Base-by-base conservation (phyloP, 768 basidiomycete genomes). In the Terana coerulea region DNA sequence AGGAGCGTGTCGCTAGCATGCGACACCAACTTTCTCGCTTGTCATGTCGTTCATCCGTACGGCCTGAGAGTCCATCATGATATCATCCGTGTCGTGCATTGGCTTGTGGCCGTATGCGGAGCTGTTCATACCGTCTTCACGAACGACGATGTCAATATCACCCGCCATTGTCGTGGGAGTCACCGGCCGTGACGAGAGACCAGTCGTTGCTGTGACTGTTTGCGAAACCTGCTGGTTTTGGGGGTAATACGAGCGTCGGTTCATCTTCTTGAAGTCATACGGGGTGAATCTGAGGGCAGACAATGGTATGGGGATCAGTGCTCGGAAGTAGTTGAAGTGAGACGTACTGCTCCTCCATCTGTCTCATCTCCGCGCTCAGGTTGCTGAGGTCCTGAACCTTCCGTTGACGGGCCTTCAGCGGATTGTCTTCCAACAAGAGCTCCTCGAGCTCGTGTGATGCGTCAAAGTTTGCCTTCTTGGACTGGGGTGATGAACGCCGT, bases 401-500 rank as follows among this genome's bases (percentile, higher is more conserved):
- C 45, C 95, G 83, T 55, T 88, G 85, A 64, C 92, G 86, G 8
- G 95, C 95, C 66, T 98, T 98, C 49, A 99, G 75, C 36, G 95
- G 95, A 61, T 98, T 98, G 64, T 98, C 95, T 69, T 99, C 95
- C 15, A 99, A 72, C 10, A 99, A 69, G 19, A 99, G 76, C 69
- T 99, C 95, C 64, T 99, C 95, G 30, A 99, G 73, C 69, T 99
- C 95, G 63, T 98, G 95, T 11, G 95, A 98, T 24, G 95, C 95
- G 65, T 99, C 95, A 64, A 99, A 99, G 68, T 99, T 98, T 26
- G 95, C 93, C 70, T 97, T 97, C 74, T 98, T 98, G n/a, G 86
- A 85, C 95, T 98, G n/a, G n/a, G n/a, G n/a, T n/a, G 48, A 21
- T 31, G n/a, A 45, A 10, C 36, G 63, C 11, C 41, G 30, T 17